phyloP scores from a whole-genome alignment of 176 grass and related monocot species.

The Triticum dicoccoides region DNA sequence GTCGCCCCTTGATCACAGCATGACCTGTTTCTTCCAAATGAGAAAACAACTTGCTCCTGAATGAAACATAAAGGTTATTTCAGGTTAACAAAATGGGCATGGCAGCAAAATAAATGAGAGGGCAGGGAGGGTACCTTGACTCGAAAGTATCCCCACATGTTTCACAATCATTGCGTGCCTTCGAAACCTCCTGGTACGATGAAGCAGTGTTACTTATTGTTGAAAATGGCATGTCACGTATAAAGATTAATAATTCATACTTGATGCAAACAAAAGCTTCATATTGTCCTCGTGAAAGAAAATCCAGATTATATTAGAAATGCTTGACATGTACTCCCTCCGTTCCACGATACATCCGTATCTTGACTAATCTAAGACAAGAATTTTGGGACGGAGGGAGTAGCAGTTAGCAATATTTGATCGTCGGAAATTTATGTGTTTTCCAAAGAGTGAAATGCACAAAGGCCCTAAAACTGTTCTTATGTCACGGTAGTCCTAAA shows the following conservation, averaged over 20 bases:
- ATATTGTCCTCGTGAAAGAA: constrained; percentile 1
- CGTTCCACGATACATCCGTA: no score
- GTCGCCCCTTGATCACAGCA: constrained; percentile 48
- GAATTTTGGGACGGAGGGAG: no score
- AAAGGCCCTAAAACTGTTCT: no score
- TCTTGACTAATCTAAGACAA: no score
- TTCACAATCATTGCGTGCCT: constrained; percentile 66
- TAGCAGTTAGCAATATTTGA: constrained; percentile 1
- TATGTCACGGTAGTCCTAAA: no score
- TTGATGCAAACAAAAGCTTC: not conserved
- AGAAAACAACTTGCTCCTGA: constrained; percentile 85
- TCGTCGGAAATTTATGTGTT: not conserved
- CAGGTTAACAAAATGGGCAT: constrained; percentile 3
- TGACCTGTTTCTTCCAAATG: constrained; percentile 89
- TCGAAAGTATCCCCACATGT: constrained; percentile 78
- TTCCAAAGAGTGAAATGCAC: no score
- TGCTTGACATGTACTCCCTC: not conserved
- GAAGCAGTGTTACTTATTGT: not conserved
- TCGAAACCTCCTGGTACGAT: constrained; percentile 47
- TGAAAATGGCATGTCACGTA: not conserved
- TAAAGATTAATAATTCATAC: not conserved
- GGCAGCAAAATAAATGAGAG: not conserved
- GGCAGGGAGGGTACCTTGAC: constrained; percentile 56
- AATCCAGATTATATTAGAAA: constrained; percentile 1
- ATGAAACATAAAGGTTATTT: constrained; percentile 24